Evolutionary conservation across 2,329 filamentous ascomycete genomes (phyloP).

Genomic region (Penicillium corylophilum): DNA sequence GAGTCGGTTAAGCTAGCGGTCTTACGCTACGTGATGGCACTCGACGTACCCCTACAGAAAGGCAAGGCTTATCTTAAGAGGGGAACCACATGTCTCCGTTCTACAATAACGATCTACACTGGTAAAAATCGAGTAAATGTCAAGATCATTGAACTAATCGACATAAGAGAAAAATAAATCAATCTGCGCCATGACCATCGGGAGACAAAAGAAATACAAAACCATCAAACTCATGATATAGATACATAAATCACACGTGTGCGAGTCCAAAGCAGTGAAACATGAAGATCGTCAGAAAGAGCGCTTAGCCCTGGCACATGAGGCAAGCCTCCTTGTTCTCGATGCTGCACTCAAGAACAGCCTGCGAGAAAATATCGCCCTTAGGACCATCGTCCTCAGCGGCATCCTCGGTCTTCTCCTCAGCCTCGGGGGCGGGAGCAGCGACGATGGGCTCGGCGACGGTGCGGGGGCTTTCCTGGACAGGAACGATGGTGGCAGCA

Average conservation of each 20-base stretch:
- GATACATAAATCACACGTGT: conserved; percentile 25
- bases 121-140: background rate
- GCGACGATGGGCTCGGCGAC: conserved; percentile 66
- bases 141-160: conserved; percentile 6
- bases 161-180: conserved; percentile 12
- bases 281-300: conserved; percentile 17
- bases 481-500: conserved; percentile 49
- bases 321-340: conserved; percentile 92
- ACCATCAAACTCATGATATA: conserved; percentile 38
- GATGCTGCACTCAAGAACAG: conserved; percentile 90
- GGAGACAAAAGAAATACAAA: conserved; percentile 16
- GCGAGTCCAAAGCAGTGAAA: conserved; percentile 8
- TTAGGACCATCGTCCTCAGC: conserved; percentile 69
- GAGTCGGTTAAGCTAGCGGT: too few relatives aligned
- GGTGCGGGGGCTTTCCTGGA: conserved; percentile 24
- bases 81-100: too few relatives aligned
- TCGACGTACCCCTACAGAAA: too few relatives aligned
- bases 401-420: conserved; percentile 63
- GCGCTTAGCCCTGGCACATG: conserved; percentile 87
- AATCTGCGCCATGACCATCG: conserved; percentile 14
- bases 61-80: too few relatives aligned
- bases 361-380: conserved; percentile 92
- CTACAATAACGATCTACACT: background rate
- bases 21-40: too few relatives aligned
- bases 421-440: conserved; percentile 58